Conservation (phyloP, 2,329 filamentous ascomycete genomes). For the Pseudogymnoascus sp. region DNA sequence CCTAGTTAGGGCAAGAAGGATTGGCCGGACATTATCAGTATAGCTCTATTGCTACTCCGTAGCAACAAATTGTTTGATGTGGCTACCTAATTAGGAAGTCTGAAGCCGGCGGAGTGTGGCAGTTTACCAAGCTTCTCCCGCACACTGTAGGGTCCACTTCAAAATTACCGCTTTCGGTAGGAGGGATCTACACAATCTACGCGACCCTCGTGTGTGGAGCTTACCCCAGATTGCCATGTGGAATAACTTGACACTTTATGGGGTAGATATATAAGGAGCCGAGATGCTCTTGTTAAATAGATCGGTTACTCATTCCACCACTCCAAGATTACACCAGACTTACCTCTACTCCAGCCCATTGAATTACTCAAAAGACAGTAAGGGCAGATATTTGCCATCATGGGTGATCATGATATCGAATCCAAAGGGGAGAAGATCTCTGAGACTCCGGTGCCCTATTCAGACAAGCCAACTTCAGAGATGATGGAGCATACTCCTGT, state of each 20-base stretch:
- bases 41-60: background rate
- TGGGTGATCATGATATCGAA: background rate
- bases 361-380: background rate
- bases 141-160: background rate
- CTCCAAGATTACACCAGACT: background rate
- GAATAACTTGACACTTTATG: background rate
- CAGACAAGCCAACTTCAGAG: background rate
- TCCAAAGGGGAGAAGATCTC: background rate
- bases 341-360: background rate
- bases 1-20: background rate
- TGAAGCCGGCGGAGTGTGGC: background rate
- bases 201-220: background rate
- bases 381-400: background rate
- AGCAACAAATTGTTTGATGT: background rate
- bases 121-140: background rate
- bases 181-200: background rate
- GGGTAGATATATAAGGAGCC: conserved; percentile 3
- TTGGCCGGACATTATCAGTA: background rate
- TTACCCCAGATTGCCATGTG: conserved; percentile 8
- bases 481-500: conserved; percentile 4
- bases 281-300: background rate
- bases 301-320: background rate
- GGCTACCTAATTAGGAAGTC: background rate
- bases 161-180: conserved; percentile 6
- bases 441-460: background rate